A percentile compares a stretch with the other conserved stretches of the same genome.
phyloP scores from a whole-genome alignment of 1,284 basidiomycete species.

The Ceratobasidium sp. region DNA sequence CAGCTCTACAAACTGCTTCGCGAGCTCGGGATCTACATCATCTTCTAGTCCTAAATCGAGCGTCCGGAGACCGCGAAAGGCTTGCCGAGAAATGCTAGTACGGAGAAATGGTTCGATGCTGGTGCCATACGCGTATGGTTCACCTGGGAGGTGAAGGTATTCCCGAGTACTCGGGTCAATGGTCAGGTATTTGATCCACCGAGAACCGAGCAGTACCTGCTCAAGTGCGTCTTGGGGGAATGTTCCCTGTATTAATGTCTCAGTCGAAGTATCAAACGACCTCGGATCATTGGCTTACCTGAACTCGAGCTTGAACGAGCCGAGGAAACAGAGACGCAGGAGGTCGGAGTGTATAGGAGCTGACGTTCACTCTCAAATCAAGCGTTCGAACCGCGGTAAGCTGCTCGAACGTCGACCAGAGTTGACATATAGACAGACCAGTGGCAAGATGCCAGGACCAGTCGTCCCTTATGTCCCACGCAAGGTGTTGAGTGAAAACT shows the following conservation, averaged over 20 bases:
- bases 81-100: not conserved
- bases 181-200: conserved; percentile 4
- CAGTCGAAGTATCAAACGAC: not conserved
- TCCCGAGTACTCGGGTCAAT: conserved; percentile 7
- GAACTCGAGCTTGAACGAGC: not conserved
- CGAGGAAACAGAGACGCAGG: conserved; percentile 13
- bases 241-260: not conserved
- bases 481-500: conserved; percentile 19
- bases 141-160: conserved; percentile 10
- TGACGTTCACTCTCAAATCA: not conserved
- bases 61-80: conserved; percentile 7
- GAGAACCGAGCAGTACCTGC: conserved; percentile 3
- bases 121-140: conserved; percentile 16
- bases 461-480: conserved; percentile 25
- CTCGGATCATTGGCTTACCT: not conserved
- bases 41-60: conserved; percentile 8
- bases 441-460: not conserved
- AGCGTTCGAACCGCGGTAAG: conserved; percentile 27
- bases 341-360: conserved; percentile 7
- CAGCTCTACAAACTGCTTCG: conserved; percentile 13
- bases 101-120: conserved; percentile 13
- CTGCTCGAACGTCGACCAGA: conserved; percentile 6
- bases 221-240: conserved; percentile 8
- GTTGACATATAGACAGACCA: not conserved
- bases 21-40: conserved; percentile 3